Percentiles rank a stretch among this genome's conserved stretches.
phyloP scores from a whole-genome alignment of 306 rosid species.

The Dalbergia cochinchinensis region DNA sequence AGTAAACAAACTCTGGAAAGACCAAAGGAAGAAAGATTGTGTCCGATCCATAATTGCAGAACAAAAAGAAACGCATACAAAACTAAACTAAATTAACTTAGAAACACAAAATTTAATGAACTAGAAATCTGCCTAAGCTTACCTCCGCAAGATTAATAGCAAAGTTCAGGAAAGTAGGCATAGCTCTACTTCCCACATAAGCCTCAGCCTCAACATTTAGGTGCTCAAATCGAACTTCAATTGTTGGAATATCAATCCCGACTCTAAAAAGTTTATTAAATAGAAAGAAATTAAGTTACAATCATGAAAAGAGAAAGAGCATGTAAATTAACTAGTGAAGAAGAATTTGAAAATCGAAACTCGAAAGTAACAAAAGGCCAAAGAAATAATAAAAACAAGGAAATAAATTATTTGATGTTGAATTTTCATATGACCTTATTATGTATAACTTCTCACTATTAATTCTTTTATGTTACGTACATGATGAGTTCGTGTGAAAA shows the following conservation, averaged over 20 bases:
- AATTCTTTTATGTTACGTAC: too few relatives aligned
- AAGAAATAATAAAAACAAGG: too few relatives aligned
- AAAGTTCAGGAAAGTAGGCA: slow-evolving; percentile 66
- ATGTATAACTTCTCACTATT: too few relatives aligned
- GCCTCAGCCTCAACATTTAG: slow-evolving; percentile 69
- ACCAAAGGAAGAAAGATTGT: neutral
- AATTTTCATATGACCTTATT: too few relatives aligned
- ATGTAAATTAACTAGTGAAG: neutral
- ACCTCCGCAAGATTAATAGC: slow-evolving; percentile 54
- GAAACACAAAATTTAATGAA: neutral
- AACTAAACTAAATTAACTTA: neutral
- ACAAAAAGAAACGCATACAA: slow-evolving; percentile 14
- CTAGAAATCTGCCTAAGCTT: neutral
- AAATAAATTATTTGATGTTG: too few relatives aligned
- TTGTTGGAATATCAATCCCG: slow-evolving; percentile 70
- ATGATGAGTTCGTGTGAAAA: too few relatives aligned
- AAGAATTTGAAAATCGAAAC: too few relatives aligned
- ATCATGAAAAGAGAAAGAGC: neutral
- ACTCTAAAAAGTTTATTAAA: slow-evolving; percentile 52
- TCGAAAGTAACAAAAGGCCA: too few relatives aligned
- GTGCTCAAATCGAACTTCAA: slow-evolving; percentile 79
- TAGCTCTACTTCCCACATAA: slow-evolving; percentile 71
- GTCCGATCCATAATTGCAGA: neutral
- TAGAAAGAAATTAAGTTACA: too few relatives aligned
- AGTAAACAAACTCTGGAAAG: slow-evolving; percentile 48